These are phyloP conservation scores for Ganoderma sinense DNA, from an alignment of 1,284 basidiomycete species.

Conservation along the genomic window DNA sequence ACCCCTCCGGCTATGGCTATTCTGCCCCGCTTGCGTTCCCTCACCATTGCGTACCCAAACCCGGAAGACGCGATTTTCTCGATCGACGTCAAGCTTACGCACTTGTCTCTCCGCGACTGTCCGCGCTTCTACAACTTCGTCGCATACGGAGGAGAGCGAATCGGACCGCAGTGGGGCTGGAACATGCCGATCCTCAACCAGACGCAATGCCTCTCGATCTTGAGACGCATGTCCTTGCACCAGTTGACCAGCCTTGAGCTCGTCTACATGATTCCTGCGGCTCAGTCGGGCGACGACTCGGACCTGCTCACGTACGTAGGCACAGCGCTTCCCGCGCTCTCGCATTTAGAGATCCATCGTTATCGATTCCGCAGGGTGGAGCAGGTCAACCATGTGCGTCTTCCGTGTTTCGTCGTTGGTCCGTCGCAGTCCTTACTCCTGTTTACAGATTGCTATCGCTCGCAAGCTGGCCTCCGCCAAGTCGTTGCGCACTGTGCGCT, in stretches of 20 bases:
- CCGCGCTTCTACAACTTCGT: conserved; percentile 15
- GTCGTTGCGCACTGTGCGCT: neutral
- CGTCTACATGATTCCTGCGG: neutral
- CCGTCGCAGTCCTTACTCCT: neutral
- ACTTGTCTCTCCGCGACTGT: conserved; percentile 15
- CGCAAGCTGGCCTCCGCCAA: neutral
- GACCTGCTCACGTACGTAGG: conserved; percentile 3
- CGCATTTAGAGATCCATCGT: conserved; percentile 9
- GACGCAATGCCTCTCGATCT: neutral
- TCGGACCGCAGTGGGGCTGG: neutral
- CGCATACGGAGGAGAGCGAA: neutral
- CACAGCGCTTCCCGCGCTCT: neutral
- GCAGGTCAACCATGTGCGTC: conserved; percentile 2
- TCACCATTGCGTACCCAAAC: neutral
- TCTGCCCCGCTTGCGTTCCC: neutral
- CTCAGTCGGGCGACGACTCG: neutral
- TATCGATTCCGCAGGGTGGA: neutral
- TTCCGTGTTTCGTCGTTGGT: neutral
- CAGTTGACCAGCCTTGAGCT: conserved; percentile 8
- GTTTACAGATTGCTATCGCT: neutral
- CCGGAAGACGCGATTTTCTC: conserved; percentile 2
- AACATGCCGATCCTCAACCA: neutral
- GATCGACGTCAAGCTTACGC: neutral
- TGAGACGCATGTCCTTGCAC: conserved; percentile 3
- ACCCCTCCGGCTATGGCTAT: neutral